Conservation (phyloP, 768 basidiomycete genomes). For the Podaxis mareebaensis region DNA sequence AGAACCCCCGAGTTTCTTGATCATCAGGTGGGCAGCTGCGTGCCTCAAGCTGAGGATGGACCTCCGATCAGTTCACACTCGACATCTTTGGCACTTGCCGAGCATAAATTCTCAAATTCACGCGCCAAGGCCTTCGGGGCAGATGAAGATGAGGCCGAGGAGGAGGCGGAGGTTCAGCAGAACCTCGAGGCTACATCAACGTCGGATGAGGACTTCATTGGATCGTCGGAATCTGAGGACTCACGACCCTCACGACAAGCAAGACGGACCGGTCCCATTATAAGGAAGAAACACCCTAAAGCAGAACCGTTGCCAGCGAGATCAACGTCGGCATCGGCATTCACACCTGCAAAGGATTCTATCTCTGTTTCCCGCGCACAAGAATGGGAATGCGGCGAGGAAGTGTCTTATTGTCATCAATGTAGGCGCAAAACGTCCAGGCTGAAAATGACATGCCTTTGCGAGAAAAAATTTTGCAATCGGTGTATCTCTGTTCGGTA, state of each 20-base stretch:
- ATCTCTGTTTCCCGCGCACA: background rate
- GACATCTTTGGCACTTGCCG: background rate
- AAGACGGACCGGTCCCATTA: background rate
- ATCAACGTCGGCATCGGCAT: background rate
- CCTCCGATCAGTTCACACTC: background rate
- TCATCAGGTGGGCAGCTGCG: background rate
- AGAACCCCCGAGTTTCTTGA: slow-evolving; percentile 11
- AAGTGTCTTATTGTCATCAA: slow-evolving; percentile 10
- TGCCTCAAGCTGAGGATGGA: background rate
- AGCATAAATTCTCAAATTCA: background rate
- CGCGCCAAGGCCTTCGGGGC: background rate
- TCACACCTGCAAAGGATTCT: background rate
- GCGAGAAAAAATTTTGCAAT: slow-evolving; percentile 13
- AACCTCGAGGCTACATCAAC: background rate
- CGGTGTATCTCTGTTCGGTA: slow-evolving; percentile 15
- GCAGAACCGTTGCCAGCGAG: background rate
- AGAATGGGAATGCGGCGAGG: slow-evolving; percentile 4
- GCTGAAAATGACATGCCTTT: slow-evolving; percentile 16
- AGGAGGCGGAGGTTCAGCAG: slow-evolving; percentile 1
- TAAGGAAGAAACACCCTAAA: background rate
- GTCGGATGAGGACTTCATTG: background rate
- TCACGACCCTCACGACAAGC: background rate
- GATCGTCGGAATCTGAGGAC: background rate
- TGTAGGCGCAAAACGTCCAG: slow-evolving; percentile 8
- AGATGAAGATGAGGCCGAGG: background rate